Percentiles rank a stretch among this genome's conserved stretches.
Evolutionary conservation across 2,329 filamentous ascomycete genomes (phyloP).

Genomic region (Fusarium newnesense): DNA sequence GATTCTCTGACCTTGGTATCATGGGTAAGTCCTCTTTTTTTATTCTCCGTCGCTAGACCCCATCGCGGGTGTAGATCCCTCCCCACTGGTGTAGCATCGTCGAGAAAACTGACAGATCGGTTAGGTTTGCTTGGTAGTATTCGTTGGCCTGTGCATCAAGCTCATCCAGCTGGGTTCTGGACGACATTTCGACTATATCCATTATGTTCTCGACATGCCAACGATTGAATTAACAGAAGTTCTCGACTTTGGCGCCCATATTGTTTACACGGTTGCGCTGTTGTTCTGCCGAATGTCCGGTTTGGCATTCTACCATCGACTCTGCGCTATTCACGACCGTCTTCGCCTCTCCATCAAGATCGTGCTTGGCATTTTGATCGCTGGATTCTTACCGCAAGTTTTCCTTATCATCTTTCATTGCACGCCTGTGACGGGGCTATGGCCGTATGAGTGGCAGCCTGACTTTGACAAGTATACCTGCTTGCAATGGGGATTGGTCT

Average conservation of each 20-base stretch:
- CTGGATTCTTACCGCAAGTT: slow-evolving; percentile 59
- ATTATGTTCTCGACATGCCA: slow-evolving; percentile 57
- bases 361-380: slow-evolving; percentile 51
- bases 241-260: slow-evolving; percentile 61
- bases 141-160: slow-evolving; percentile 55
- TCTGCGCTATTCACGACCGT: slow-evolving; percentile 52
- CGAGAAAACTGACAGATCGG: slow-evolving; percentile 8
- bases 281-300: slow-evolving; percentile 62
- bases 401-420: slow-evolving; percentile 64
- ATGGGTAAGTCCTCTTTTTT: slow-evolving; percentile 44
- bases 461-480: slow-evolving; percentile 55
- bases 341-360: slow-evolving; percentile 51
- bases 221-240: slow-evolving; percentile 56
- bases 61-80: slow-evolving; percentile 11
- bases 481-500: slow-evolving; percentile 62
- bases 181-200: slow-evolving; percentile 56
- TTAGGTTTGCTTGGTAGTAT: slow-evolving; percentile 53
- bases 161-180: slow-evolving; percentile 61
- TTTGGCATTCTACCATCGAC: slow-evolving; percentile 61
- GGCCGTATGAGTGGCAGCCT: slow-evolving; percentile 62
- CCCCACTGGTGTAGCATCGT: not conserved
- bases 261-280: slow-evolving; percentile 62
- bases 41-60: not conserved
- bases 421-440: slow-evolving; percentile 59
- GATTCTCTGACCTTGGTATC: slow-evolving; percentile 51